These are phyloP conservation scores for Prunus dulcis DNA, from an alignment of 306 rosid species.

Conservation along the genomic window DNA sequence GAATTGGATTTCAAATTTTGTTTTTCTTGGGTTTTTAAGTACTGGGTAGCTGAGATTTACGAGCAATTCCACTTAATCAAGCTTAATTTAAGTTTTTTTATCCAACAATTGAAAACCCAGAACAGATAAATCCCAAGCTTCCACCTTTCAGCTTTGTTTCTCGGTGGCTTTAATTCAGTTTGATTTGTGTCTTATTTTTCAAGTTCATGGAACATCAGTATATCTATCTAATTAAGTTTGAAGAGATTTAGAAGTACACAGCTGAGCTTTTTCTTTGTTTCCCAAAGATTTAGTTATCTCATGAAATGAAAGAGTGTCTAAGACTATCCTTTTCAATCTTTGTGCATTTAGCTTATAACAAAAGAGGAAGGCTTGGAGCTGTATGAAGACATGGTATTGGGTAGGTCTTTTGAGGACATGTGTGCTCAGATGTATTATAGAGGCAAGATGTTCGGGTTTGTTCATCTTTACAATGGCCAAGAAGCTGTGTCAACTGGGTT, in stretches of 20 bases:
- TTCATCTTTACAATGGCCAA: constrained; percentile 97
- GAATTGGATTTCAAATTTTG: neutral
- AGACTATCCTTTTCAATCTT: constrained; percentile 22
- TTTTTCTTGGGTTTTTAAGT: neutral
- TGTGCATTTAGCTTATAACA: constrained; percentile 64
- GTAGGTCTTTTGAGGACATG: constrained; percentile 92
- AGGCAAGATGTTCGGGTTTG: constrained; percentile 98
- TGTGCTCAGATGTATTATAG: constrained; percentile 99
- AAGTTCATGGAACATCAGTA: neutral
- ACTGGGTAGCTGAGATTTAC: constrained; percentile 6
- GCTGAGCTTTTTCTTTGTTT: neutral
- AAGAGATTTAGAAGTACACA: neutral
- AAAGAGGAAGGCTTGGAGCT: constrained; percentile 87
- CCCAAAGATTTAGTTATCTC: neutral
- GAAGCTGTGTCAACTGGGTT: constrained; percentile 99
- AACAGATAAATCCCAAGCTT: constrained; percentile 4
- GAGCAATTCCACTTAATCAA: neutral
- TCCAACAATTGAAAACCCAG: constrained; percentile 5
- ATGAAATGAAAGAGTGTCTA: neutral
- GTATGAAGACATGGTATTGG: constrained; percentile 91
- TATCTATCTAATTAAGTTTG: neutral
- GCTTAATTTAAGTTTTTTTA: neutral
- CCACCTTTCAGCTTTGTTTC: constrained; percentile 1
- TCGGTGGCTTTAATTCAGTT: neutral
- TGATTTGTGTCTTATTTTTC: neutral